A percentile compares a stretch with the other conserved stretches of the same genome.
Conservation (phyloP, 1,284 basidiomycete genomes). For the Cystobasidiaceae sp. region DNA sequence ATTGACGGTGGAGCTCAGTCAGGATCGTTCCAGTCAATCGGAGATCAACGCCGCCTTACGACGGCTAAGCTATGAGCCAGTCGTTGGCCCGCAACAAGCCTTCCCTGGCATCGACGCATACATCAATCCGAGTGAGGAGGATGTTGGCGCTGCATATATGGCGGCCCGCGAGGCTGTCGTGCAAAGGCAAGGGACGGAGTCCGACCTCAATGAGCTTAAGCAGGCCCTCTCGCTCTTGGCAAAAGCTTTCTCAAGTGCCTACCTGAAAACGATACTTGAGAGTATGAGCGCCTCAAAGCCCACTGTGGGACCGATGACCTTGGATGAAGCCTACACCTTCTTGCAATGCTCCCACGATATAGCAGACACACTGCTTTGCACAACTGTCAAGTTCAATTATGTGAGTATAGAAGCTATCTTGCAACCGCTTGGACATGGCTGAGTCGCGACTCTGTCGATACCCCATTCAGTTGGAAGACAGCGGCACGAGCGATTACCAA, state of each 20-base stretch:
- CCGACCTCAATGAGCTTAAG: conserved; percentile 27
- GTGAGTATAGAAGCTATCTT: too few relatives aligned
- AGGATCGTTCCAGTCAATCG: conserved; percentile 3
- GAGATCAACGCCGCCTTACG: conserved; percentile 29
- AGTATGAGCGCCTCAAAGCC: conserved; percentile 40
- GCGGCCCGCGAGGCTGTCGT: conserved; percentile 43
- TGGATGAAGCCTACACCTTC: conserved; percentile 64
- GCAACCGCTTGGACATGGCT: too few relatives aligned
- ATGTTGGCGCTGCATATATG: conserved; percentile 58
- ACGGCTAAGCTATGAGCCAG: conserved; percentile 42
- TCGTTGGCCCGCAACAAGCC: conserved; percentile 54
- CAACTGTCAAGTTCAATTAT: conserved; percentile 61
- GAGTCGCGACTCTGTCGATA: too few relatives aligned
- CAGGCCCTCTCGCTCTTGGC: conserved; percentile 31
- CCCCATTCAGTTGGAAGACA: conserved; percentile 59
- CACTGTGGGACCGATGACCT: conserved; percentile 60
- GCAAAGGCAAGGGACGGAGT: conserved; percentile 20
- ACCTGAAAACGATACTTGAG: neutral
- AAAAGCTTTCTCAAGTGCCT: neutral
- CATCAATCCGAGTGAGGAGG: conserved; percentile 61
- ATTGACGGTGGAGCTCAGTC: conserved; percentile 1
- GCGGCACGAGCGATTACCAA: conserved; percentile 40
- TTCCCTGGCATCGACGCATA: conserved; percentile 60
- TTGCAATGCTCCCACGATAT: conserved; percentile 64
- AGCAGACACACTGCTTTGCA: conserved; percentile 69